Evolutionary conservation across 2,329 filamentous ascomycete genomes (phyloP), one percentile per base, ranked within the genome.

Genomic region (Amauroascus verrucosus): DNA sequence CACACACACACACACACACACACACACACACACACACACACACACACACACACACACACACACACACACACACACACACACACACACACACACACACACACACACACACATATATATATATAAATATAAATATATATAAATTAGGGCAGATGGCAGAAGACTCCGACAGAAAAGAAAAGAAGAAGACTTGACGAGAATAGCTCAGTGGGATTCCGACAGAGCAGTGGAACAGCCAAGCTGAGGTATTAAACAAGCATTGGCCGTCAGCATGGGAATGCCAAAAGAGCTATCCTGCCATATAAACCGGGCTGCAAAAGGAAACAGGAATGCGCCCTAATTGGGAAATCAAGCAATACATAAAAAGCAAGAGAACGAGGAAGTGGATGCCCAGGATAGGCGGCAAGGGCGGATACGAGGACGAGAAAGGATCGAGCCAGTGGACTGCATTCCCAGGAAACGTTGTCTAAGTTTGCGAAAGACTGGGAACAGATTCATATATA

Each of bases 401-500:
- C 30, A 37, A 20, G 13, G 37, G 20, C 20, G 28, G 41, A 53
- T 53, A 53, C 50, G 50, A 53, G 32, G 9, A 18, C 18, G 3
- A n/a, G 11, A 33, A 40, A 26, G 14, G 14, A 24, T 51, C 22
- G 38, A 32, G n/a, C n/a, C 22, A 22, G 2, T 30, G 43, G 7
- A 44, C 26, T 33, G 48, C 38, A 44, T 44, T n/a, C 6, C 41
- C 43, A 13, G 16, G 14, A 47, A 47, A 32, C n/a, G n/a, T n/a
- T n/a, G 33, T 30, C 9, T 14, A 18, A 38, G 35, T 14, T 37
- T 44, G 32, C 8, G 22, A 35, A 26, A 32, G 50, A 11, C 41
- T 16, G 50, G 48, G 50, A 40, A 26, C 20, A 46, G n/a, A 32
- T 37, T 46, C 50, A 47, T 53, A 47, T 53, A 53, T 53, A 53